Conservation (phyloP, 305 asterid genomes). For the Rubia tinctorum region DNA sequence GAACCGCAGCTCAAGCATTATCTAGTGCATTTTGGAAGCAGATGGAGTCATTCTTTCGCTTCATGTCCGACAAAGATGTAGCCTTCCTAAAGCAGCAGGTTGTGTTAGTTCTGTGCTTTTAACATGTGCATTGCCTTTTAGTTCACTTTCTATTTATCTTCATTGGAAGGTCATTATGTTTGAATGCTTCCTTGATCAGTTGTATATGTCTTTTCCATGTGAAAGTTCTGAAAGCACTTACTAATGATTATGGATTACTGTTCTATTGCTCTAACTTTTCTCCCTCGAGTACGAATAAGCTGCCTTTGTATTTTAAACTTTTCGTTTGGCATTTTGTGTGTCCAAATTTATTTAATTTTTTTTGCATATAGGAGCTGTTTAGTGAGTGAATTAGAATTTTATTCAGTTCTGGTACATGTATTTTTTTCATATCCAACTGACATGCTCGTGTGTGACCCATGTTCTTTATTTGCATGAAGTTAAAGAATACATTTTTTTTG, state of each 20-base stretch:
- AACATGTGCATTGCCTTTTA: constrained; percentile 4
- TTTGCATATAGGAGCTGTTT: not conserved
- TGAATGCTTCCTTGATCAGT: not conserved
- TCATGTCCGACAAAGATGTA: constrained; percentile 65
- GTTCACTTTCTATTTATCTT: not conserved
- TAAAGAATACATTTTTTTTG: not conserved
- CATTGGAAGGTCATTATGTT: not conserved
- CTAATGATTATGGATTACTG: not conserved
- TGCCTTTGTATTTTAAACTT: not conserved
- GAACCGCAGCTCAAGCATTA: constrained; percentile 66
- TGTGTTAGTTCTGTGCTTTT: constrained; percentile 20
- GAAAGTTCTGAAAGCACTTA: not conserved
- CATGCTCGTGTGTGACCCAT: too few relatives aligned
- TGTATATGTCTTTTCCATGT: not conserved
- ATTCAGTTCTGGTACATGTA: not conserved
- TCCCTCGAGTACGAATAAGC: not conserved
- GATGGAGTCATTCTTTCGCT: constrained; percentile 72
- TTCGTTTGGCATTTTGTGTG: not conserved
- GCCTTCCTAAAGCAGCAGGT: constrained; percentile 81
- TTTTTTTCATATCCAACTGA: not conserved
- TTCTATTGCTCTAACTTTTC: not conserved
- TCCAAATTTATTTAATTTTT: not conserved
- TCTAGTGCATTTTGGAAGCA: constrained; percentile 81
- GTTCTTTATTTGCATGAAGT: not conserved
- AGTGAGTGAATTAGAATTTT: not conserved